A percentile compares a stretch with the other conserved stretches of the same genome.
Conservation (phyloP, 805 yeast species). For the Lipomyces mesembrius region DNA sequence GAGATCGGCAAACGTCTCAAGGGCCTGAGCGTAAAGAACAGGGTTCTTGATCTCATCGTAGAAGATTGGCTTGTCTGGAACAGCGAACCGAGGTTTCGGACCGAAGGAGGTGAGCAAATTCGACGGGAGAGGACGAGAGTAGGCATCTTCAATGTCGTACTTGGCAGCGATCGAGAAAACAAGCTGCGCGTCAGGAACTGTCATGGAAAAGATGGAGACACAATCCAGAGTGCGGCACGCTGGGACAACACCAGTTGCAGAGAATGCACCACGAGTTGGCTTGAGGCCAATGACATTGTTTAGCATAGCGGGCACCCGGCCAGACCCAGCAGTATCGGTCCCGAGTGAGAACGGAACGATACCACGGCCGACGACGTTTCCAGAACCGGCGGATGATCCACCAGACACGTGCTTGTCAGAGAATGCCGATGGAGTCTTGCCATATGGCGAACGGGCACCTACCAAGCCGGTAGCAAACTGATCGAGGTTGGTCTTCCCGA, state of each 20-base stretch:
- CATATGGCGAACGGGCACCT: slow-evolving; percentile 94
- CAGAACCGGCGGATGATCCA: slow-evolving; percentile 97
- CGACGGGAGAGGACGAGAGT: slow-evolving; percentile 74
- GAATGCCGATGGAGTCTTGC: slow-evolving; percentile 82
- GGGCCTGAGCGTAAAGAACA: slow-evolving; percentile 63
- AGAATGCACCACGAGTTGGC: slow-evolving; percentile 87
- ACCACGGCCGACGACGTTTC: slow-evolving; percentile 87
- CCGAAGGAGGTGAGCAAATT: slow-evolving; percentile 67
- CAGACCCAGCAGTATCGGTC: slow-evolving; percentile 98
- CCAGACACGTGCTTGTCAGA: slow-evolving; percentile 81
- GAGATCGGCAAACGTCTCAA: slow-evolving; percentile 55
- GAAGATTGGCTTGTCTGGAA: slow-evolving; percentile 77
- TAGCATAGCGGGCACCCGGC: slow-evolving; percentile 94
- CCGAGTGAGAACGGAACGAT: slow-evolving; percentile 87
- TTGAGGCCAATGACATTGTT: slow-evolving; percentile 91
- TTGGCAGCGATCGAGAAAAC: slow-evolving; percentile 72
- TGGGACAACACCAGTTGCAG: slow-evolving; percentile 92
- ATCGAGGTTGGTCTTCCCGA: slow-evolving; percentile 94
- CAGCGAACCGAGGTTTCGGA: slow-evolving; percentile 66
- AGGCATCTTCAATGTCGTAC: slow-evolving; percentile 76
- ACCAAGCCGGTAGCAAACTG: slow-evolving; percentile 98
- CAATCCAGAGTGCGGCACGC: slow-evolving; percentile 95
- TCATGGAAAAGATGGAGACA: slow-evolving; percentile 81
- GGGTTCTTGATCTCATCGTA: slow-evolving; percentile 82
- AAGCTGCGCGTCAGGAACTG: slow-evolving; percentile 80